These are phyloP conservation scores for Yamadazyma trypodendri DNA, from an alignment of 1,139 yeast species.

Conservation along the genomic window DNA sequence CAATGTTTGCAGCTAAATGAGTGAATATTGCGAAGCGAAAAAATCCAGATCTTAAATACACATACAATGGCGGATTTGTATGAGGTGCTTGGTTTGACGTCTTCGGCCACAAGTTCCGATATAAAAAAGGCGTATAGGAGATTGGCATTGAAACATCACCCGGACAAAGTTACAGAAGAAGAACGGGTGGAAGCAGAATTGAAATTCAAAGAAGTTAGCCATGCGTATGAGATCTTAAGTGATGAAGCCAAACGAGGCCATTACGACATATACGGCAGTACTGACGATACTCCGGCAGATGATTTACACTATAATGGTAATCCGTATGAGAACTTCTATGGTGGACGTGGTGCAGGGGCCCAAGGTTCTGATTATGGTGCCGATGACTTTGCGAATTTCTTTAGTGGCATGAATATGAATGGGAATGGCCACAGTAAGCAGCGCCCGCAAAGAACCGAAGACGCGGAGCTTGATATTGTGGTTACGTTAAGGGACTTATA, in stretches of 20 bases:
- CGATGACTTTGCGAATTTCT: constrained; percentile 74
- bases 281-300: constrained; percentile 30
- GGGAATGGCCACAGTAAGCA: constrained; percentile 13
- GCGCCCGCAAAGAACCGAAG: constrained; percentile 47
- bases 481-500: constrained; percentile 75
- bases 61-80: constrained; percentile 43
- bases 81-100: constrained; percentile 65
- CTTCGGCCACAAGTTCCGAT: constrained; percentile 61
- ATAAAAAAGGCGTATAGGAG: constrained; percentile 77
- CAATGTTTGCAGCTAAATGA: no score
- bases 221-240: constrained; percentile 73
- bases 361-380: constrained; percentile 42
- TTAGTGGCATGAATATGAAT: constrained; percentile 45
- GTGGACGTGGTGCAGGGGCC: constrained; percentile 27
- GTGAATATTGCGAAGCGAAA: background rate
- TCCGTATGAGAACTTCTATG: constrained; percentile 44
- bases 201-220: constrained; percentile 71
- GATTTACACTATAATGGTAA: constrained; percentile 27
- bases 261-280: constrained; percentile 58
- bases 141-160: constrained; percentile 72
- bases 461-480: constrained; percentile 62
- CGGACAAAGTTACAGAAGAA: constrained; percentile 73
- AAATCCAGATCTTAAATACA: background rate
- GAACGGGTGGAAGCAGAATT: constrained; percentile 67
- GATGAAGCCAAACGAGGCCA: constrained; percentile 59